Evolutionary conservation across 2,329 filamentous ascomycete genomes (phyloP).

Genomic region (Penicillium sp.): DNA sequence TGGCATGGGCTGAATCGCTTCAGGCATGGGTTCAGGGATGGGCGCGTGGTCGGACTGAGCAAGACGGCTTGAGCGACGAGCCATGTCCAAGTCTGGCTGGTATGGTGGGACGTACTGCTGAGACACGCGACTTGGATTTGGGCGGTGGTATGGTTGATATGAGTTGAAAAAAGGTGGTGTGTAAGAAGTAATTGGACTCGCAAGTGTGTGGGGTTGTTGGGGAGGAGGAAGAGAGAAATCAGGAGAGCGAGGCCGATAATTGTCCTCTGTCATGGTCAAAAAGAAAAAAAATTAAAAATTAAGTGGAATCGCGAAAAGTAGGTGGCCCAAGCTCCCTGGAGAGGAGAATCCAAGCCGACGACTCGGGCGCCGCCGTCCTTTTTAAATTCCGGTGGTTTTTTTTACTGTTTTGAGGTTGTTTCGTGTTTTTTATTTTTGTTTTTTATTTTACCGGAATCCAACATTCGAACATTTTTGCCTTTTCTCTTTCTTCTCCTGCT

Average conservation of each 20-base stretch:
- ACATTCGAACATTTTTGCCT: not conserved
- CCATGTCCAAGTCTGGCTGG: slow-evolving; percentile 39
- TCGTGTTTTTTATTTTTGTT: not conserved
- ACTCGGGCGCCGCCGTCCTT: slow-evolving; percentile 31
- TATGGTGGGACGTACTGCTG: slow-evolving; percentile 41
- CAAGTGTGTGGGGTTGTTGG: slow-evolving; percentile 18
- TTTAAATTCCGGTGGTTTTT: slow-evolving; percentile 34
- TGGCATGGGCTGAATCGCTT: slow-evolving; percentile 9
- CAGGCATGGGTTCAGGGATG: slow-evolving; percentile 20
- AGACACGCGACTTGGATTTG: slow-evolving; percentile 21
- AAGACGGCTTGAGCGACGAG: slow-evolving; percentile 42
- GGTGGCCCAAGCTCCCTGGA: slow-evolving; percentile 21
- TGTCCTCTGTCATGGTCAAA: slow-evolving; percentile 46
- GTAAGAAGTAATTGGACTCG: not conserved
- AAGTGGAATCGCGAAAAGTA: slow-evolving; percentile 9
- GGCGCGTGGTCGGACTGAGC: slow-evolving; percentile 33
- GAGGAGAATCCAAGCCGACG: slow-evolving; percentile 8
- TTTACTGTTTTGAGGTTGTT: slow-evolving; percentile 6
- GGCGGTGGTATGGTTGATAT: slow-evolving; percentile 1
- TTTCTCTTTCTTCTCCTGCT: not conserved
- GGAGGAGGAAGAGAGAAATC: slow-evolving; percentile 52
- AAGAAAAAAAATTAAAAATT: slow-evolving; percentile 4
- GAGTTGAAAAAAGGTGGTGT: slow-evolving; percentile 25
- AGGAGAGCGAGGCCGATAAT: slow-evolving; percentile 50
- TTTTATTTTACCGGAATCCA: not conserved